Conservation (phyloP, 768 basidiomycete species). For the Termitomyces sp. region DNA sequence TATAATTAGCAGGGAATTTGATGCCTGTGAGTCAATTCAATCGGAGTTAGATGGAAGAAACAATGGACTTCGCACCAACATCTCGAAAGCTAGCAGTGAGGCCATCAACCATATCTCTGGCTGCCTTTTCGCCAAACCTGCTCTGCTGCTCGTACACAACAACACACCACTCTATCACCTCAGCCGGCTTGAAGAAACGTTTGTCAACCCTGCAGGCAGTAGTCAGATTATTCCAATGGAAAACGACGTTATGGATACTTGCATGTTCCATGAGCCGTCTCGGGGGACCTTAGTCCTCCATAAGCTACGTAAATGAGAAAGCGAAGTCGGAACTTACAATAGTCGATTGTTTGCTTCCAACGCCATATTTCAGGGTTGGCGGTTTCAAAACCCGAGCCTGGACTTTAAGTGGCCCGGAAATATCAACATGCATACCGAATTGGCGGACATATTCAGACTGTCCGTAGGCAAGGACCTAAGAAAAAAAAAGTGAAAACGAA, state of each 20-base stretch:
- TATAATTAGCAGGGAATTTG: slow-evolving; percentile 31
- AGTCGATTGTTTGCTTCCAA: slow-evolving; percentile 44
- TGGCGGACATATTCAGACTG: slow-evolving; percentile 70
- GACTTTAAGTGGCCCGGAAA: slow-evolving; percentile 46
- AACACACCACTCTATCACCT: slow-evolving; percentile 54
- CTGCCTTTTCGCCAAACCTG: slow-evolving; percentile 47
- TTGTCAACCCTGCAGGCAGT: slow-evolving; percentile 56
- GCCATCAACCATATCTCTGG: slow-evolving; percentile 48
- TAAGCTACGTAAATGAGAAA: neutral
- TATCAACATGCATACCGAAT: slow-evolving; percentile 64
- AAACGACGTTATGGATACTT: slow-evolving; percentile 12
- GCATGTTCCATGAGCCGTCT: slow-evolving; percentile 82
- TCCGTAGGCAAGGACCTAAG: slow-evolving; percentile 57
- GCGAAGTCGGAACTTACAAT: slow-evolving; percentile 37
- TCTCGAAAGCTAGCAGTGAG: slow-evolving; percentile 41
- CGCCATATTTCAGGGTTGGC: slow-evolving; percentile 63
- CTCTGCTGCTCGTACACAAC: slow-evolving; percentile 58
- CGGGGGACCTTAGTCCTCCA: slow-evolving; percentile 38
- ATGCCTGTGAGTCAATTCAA: slow-evolving; percentile 45
- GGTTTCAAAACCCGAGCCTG: slow-evolving; percentile 58
- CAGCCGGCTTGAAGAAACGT: slow-evolving; percentile 52
- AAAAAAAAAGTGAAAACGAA: neutral
- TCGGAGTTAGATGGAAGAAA: neutral
- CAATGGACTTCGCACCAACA: slow-evolving; percentile 44
- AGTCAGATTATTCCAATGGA: neutral